Conservation (phyloP, 163 green algal genomes). For the Volvox carteri region DNA sequence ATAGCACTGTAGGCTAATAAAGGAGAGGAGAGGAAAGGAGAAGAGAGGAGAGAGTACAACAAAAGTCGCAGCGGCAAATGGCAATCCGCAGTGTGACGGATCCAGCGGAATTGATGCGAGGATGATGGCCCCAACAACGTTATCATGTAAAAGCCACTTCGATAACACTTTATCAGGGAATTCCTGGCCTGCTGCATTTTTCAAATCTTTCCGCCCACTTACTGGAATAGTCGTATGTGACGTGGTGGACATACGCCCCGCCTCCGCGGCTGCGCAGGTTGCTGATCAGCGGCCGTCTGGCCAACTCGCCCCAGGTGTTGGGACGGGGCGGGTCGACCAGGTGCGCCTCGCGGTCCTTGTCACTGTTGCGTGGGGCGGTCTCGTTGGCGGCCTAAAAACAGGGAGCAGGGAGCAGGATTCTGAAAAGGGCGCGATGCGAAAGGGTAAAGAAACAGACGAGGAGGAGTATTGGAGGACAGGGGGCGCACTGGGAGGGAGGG, state of each 20-base stretch:
- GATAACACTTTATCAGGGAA: too few species aligned
- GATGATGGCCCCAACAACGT: too few species aligned
- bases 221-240: slow-evolving; percentile 42
- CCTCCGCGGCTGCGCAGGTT: slow-evolving; percentile 9
- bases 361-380: slow-evolving; percentile 43
- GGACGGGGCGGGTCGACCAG: slow-evolving; percentile 34
- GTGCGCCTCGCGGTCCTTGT: slow-evolving; percentile 47
- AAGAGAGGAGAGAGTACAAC: too few species aligned
- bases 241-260: slow-evolving; percentile 36
- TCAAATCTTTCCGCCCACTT: too few species aligned
- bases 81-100: too few species aligned
- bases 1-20: too few species aligned
- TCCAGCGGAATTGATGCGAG: too few species aligned
- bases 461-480: not conserved
- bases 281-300: slow-evolving; percentile 26
- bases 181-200: too few species aligned
- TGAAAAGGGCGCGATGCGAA: too few species aligned
- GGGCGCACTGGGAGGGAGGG: too few species aligned
- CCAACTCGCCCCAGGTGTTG: slow-evolving; percentile 48
- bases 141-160: too few species aligned
- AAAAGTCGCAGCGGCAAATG: too few species aligned
- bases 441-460: not conserved
- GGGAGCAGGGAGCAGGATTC: not conserved
- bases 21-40: not conserved
- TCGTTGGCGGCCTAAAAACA: slow-evolving; percentile 40